Conservation (phyloP, 345 rosid species). For the Lepidium aucheri region DNA sequence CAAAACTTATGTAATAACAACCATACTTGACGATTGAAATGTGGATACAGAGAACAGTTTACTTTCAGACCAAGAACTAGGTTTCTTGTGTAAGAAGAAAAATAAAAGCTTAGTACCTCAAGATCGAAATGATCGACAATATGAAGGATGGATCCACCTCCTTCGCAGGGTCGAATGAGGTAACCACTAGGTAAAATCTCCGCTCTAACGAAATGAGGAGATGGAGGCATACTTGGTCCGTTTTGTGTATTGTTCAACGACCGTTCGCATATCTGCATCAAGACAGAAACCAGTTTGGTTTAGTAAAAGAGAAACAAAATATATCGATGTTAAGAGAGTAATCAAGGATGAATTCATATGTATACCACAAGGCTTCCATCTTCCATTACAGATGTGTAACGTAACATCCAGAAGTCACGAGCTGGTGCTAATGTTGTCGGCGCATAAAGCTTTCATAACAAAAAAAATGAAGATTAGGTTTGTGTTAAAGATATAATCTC, state of each 20-base stretch:
- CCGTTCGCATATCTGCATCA: constrained; percentile 68
- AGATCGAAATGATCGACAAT: constrained; percentile 91
- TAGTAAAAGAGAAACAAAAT: background rate
- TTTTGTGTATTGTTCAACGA: constrained; percentile 88
- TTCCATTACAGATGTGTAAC: constrained; percentile 88
- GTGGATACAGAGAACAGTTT: background rate
- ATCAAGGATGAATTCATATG: background rate
- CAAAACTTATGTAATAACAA: too few species aligned
- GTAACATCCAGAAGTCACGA: constrained; percentile 97
- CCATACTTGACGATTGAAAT: background rate
- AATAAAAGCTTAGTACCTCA: constrained; percentile 41
- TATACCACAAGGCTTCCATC: constrained; percentile 98
- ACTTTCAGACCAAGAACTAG: constrained; percentile 7
- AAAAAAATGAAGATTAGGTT: background rate
- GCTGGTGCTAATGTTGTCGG: constrained; percentile 98
- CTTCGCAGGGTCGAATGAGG: constrained; percentile 94
- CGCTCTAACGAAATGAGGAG: constrained; percentile 86
- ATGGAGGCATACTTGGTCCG: constrained; percentile 94
- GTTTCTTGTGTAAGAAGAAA: constrained; percentile 16
- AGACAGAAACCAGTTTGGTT: background rate
- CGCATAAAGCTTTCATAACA: constrained; percentile 59
- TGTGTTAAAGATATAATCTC: background rate
- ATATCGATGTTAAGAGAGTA: background rate
- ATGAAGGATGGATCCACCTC: constrained; percentile 94
- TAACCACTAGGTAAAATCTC: constrained; percentile 93